Evolutionary conservation across 2,329 filamentous ascomycete species (phyloP), one percentile per base, ranked within the genome.

Genomic region (Scytalidium lignicola): DNA sequence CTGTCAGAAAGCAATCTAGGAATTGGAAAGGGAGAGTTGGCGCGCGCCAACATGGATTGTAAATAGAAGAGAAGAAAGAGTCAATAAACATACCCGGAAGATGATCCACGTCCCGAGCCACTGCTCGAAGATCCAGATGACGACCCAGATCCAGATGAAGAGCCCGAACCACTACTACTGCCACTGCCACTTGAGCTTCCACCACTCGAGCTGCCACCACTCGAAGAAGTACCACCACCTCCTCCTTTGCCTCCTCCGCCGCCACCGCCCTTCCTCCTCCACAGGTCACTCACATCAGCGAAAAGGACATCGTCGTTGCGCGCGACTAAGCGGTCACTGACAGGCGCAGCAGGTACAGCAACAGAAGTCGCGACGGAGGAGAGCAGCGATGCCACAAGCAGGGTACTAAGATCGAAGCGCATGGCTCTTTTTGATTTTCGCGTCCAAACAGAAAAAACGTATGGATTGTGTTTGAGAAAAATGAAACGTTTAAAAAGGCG

Each of bases 251-350:
- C 70, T 44, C 78, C 76, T 10, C 75, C 67, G 8, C 77, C 78
- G 6, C 80, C 80, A 43, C 81, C 80, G 29, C 80, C 80, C 58
- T 78, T 78, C 54, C 81, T 74, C 70, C 81, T 83, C 69, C 72
- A 82, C 19, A 83, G 65, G 26, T 80, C 72, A 47, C 45, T 50
- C 5, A 47, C 45, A 22, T 56, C 56, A 8, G 32, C 50, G 26
- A 49, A 44, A 1, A 52, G 10, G 2, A 26, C 26, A 20, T 37
- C 40, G 29, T 41, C 26, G 13, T 13, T 44, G 39, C 48, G 48
- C 26, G 43, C 44, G 21, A 46, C 45, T 12, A 41, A n/a, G 45
- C 46, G 28, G 46, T 46, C 46, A 4, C 59, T n/a, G n/a, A n/a
- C n/a, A n/a, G n/a, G n/a, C n/a, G n/a, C n/a, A n/a, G n/a, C 59